These are phyloP conservation scores for Euphorbia celastroides DNA, from an alignment of 441 rosid species.

Conservation along the genomic window DNA sequence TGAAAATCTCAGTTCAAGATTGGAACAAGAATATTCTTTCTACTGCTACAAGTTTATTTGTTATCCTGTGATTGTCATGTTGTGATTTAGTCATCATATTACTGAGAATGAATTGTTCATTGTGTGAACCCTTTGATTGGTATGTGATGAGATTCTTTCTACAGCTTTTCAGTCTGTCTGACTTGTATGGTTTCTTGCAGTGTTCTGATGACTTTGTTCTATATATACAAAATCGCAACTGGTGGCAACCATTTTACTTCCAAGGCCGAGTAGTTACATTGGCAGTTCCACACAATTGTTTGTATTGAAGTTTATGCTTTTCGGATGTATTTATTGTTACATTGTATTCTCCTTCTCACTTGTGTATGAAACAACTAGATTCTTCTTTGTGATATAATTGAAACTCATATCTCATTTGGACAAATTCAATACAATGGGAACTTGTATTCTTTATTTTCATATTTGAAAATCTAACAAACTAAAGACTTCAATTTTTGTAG, in stretches of 20 bases:
- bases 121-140: background rate
- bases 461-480: background rate
- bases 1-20: background rate
- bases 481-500: too few species aligned
- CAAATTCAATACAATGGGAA: background rate
- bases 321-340: too few species aligned
- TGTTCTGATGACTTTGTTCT: conserved; percentile 82
- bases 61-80: background rate
- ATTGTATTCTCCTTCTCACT: too few species aligned
- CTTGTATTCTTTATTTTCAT: background rate
- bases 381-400: too few species aligned
- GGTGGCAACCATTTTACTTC: conserved; percentile 79
- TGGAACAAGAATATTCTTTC: background rate
- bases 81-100: background rate
- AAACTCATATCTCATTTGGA: background rate
- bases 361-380: too few species aligned
- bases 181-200: conserved; percentile 44
- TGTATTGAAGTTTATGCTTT: too few species aligned
- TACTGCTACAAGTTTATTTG: background rate
- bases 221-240: conserved; percentile 66
- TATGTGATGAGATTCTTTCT: background rate
- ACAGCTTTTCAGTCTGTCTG: background rate
- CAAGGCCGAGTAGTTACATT: conserved; percentile 2
- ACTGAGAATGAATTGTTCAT: background rate
- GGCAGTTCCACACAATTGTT: too few species aligned